Percentiles rank a stretch among this genome's conserved stretches.
Conservation (phyloP, 2,329 filamentous ascomycete species). For the Plectosphaerella cucumerina region DNA sequence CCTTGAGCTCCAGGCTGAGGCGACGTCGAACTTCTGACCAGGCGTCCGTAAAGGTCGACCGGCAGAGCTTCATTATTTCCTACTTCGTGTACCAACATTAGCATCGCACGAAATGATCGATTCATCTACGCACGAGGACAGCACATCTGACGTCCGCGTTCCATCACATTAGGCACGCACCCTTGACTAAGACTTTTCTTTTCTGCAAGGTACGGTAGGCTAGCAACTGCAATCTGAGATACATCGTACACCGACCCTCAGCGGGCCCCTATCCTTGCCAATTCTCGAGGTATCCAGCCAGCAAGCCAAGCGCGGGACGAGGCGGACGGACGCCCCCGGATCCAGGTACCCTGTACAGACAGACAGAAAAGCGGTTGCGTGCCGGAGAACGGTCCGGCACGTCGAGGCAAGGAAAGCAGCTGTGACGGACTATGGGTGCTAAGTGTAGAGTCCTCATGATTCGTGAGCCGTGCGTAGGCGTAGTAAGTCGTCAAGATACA, state of each 20-base stretch:
- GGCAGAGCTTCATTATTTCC: too few relatives aligned
- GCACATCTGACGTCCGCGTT: background rate
- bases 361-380: background rate
- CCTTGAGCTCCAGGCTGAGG: too few relatives aligned
- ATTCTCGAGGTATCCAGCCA: background rate
- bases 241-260: background rate
- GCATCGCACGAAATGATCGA: background rate
- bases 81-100: background rate
- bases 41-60: too few relatives aligned
- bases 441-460: slow-evolving; percentile 17
- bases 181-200: background rate
- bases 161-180: background rate
- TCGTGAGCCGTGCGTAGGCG: slow-evolving; percentile 28
- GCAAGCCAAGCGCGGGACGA: background rate
- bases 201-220: background rate
- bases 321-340: background rate
- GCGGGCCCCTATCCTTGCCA: background rate
- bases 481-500: slow-evolving; percentile 5
- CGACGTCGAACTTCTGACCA: too few relatives aligned
- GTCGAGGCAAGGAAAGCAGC: background rate
- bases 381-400: background rate
- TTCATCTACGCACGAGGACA: background rate
- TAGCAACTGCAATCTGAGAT: background rate
- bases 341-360: background rate
- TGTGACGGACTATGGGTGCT: background rate